Evolutionary conservation across 78 protist species (phyloP).

Genomic region (Capsaspora owczarzaki): DNA sequence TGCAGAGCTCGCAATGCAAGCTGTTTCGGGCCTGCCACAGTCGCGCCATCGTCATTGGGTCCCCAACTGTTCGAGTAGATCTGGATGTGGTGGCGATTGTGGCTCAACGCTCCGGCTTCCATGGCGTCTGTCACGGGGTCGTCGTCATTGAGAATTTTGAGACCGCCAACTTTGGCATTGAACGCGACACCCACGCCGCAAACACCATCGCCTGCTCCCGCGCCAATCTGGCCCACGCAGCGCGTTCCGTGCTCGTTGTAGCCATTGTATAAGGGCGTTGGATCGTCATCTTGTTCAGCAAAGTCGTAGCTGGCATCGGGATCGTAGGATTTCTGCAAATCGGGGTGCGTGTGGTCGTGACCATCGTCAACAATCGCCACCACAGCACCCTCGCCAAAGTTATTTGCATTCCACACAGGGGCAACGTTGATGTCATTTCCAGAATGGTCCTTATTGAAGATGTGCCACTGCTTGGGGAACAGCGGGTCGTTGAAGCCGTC

Average conservation of each 20-base stretch:
- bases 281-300: constrained; percentile 16
- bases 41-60: constrained; percentile 13
- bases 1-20: not conserved
- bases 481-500: not conserved
- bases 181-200: constrained; percentile 42
- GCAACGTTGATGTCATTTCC: not conserved
- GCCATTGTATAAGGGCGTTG: constrained; percentile 4
- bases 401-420: constrained; percentile 9
- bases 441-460: not conserved
- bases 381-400: constrained; percentile 16
- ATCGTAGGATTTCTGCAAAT: constrained; percentile 5
- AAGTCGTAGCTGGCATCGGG: constrained; percentile 8
- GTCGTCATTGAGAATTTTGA: not conserved
- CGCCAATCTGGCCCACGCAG: constrained; percentile 35
- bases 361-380: constrained; percentile 33
- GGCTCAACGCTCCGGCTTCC: constrained; percentile 14
- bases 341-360: constrained; percentile 19
- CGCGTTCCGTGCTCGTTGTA: constrained; percentile 35
- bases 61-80: constrained; percentile 27
- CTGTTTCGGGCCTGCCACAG: not conserved
- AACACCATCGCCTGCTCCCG: not conserved
- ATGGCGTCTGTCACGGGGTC: constrained; percentile 20
- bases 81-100: not conserved
- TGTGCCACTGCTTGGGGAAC: constrained; percentile 2
- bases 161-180: constrained; percentile 19